Percentiles rank a stretch among this genome's conserved stretches.
These are phyloP conservation scores for Penicillium steckii DNA, from an alignment of 495 filamentous ascomycete genomes.

Conservation along the genomic window DNA sequence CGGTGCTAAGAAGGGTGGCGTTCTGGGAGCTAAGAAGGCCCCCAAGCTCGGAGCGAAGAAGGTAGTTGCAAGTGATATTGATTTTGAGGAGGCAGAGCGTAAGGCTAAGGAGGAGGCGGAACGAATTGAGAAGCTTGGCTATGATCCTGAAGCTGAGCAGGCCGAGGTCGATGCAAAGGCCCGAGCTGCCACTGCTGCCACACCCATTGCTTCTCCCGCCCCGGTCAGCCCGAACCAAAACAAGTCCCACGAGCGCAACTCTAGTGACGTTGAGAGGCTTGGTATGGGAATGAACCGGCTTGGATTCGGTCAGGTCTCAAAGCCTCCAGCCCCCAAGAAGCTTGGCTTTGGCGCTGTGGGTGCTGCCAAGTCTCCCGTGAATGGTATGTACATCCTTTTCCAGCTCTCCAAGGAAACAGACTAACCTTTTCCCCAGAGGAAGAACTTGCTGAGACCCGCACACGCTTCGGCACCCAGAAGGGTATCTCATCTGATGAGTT, in stretches of 20 bases:
- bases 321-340: slow-evolving; percentile 67
- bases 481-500: slow-evolving; percentile 97
- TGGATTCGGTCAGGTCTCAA: slow-evolving; percentile 82
- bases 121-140: slow-evolving; percentile 95
- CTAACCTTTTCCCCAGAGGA: slow-evolving; percentile 31
- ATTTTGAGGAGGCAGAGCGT: slow-evolving; percentile 96
- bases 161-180: slow-evolving; percentile 55
- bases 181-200: slow-evolving; percentile 46
- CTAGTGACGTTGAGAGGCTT: slow-evolving; percentile 80
- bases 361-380: slow-evolving; percentile 56
- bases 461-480: slow-evolving; percentile 81
- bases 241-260: slow-evolving; percentile 53
- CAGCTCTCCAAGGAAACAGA: not conserved
- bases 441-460: slow-evolving; percentile 36
- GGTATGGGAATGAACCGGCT: slow-evolving; percentile 88
- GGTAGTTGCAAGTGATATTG: slow-evolving; percentile 70
- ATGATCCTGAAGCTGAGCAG: slow-evolving; percentile 87
- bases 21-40: slow-evolving; percentile 87
- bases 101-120: slow-evolving; percentile 98
- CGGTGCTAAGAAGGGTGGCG: slow-evolving; percentile 72
- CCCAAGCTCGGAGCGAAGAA: slow-evolving; percentile 91
- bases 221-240: slow-evolving; percentile 64
- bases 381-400: slow-evolving; percentile 55
- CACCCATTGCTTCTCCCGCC: slow-evolving; percentile 66
- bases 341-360: slow-evolving; percentile 87